Evolutionary conservation across 2,329 filamentous ascomycete genomes (phyloP).

Genomic region (Fusarium caatingaense): DNA sequence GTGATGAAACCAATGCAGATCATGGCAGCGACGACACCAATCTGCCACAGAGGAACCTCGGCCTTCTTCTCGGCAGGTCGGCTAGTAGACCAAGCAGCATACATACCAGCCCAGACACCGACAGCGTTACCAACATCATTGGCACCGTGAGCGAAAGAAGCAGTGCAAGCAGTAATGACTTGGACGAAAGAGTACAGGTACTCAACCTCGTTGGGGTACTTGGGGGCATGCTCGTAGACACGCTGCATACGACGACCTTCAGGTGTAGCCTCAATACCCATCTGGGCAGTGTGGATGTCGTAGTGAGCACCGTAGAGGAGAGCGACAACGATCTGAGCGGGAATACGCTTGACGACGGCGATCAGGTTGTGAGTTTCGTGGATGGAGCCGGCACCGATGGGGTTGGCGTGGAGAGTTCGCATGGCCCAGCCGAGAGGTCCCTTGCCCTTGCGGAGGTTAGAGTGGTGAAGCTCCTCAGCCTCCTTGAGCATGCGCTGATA

Average conservation of each 20-base stretch:
- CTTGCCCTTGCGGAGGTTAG: conserved; percentile 68
- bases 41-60: conserved; percentile 78
- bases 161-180: conserved; percentile 75
- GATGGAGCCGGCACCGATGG: conserved; percentile 76
- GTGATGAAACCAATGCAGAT: conserved; percentile 77
- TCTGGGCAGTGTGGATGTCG: conserved; percentile 82
- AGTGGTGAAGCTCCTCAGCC: conserved; percentile 68
- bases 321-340: conserved; percentile 72
- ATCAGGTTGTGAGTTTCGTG: conserved; percentile 80
- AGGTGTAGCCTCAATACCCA: conserved; percentile 76
- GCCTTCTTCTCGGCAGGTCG: conserved; percentile 70
- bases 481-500: conserved; percentile 73
- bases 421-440: conserved; percentile 87
- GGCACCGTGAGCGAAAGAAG: conserved; percentile 80
- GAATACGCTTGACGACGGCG: conserved; percentile 71
- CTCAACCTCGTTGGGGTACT: conserved; percentile 79
- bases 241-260: conserved; percentile 75
- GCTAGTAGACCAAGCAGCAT: conserved; percentile 74
- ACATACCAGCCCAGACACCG: conserved; percentile 77
- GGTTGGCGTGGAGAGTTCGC: conserved; percentile 79
- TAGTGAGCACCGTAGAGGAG: conserved; percentile 81
- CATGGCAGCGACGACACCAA: conserved; percentile 73
- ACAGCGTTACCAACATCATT: conserved; percentile 81
- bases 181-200: conserved; percentile 76
- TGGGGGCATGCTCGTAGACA: conserved; percentile 68